phyloP scores from a whole-genome alignment of 106 monocot genomes.

The Triglochin maritima region DNA sequence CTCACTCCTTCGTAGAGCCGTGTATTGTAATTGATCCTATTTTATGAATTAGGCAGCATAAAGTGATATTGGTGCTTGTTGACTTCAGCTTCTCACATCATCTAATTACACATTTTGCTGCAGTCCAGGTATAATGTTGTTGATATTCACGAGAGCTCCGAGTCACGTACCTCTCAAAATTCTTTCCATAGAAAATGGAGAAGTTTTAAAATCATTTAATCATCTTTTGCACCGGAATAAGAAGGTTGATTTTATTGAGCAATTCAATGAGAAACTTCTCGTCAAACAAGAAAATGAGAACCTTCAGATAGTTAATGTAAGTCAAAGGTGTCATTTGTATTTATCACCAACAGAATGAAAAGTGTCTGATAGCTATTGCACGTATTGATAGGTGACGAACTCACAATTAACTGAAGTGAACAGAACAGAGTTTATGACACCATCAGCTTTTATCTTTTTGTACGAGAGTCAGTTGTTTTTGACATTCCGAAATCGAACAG shows the following conservation, averaged over 20 bases:
- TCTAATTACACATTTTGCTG: conserved; percentile 1
- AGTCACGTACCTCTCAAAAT: conserved; percentile 67
- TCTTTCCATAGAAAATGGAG: conserved; percentile 74
- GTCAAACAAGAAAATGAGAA: conserved; percentile 84
- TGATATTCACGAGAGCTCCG: conserved; percentile 52
- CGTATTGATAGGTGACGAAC: conserved; percentile 37
- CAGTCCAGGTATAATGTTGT: conserved; percentile 84
- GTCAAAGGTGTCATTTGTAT: neutral
- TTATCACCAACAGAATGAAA: no score
- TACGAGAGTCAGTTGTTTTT: conserved; percentile 76
- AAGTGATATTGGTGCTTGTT: no score
- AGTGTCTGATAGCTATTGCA: no score
- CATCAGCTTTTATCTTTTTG: conserved; percentile 82
- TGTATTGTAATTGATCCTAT: no score
- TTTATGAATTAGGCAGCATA: no score
- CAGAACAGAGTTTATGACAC: conserved; percentile 71
- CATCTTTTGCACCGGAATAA: conserved; percentile 74
- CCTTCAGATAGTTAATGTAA: conserved; percentile 78
- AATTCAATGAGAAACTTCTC: conserved; percentile 84
- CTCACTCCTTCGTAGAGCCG: no score
- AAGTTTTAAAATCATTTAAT: conserved; percentile 58
- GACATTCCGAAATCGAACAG: conserved; percentile 68
- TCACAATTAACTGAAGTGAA: conserved; percentile 56
- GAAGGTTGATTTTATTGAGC: conserved; percentile 75
- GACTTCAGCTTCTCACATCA: no score